Percentiles rank a stretch among this genome's conserved stretches.
Evolutionary conservation across 1,139 yeast genomes (phyloP).

Genomic region (Taphrina pruni): DNA sequence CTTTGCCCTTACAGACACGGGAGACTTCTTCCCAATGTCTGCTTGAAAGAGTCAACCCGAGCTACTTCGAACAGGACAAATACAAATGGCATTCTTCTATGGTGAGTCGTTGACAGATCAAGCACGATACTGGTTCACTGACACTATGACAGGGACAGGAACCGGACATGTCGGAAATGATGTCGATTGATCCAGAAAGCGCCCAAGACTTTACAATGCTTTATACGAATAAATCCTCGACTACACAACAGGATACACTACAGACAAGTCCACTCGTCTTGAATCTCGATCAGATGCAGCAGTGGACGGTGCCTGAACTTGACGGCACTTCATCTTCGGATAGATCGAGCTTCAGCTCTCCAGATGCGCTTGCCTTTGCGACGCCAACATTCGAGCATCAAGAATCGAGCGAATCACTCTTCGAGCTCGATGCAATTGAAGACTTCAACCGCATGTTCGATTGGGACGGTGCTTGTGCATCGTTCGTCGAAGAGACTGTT

Average conservation of each 20-base stretch:
- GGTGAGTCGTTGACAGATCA: not conserved
- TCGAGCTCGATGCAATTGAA: constrained; percentile 27
- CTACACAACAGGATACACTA: not conserved
- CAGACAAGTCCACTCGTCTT: not conserved
- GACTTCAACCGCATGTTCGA: constrained; percentile 34
- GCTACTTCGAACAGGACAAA: constrained; percentile 29
- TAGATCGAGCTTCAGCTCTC: constrained; percentile 28
- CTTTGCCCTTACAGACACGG: constrained; percentile 3
- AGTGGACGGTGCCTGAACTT: constrained; percentile 20
- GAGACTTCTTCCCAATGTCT: constrained; percentile 22
- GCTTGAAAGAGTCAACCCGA: constrained; percentile 39
- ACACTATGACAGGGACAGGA: constrained; percentile 20
- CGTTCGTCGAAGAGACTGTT: constrained; percentile 2
- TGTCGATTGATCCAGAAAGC: constrained; percentile 42
- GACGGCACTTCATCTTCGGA: constrained; percentile 14
- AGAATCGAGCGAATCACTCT: constrained; percentile 3
- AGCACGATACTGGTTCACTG: not conserved
- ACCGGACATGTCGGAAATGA: constrained; percentile 38
- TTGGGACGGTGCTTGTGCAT: constrained; percentile 37
- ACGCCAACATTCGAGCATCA: constrained; percentile 9
- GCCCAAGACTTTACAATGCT: constrained; percentile 35
- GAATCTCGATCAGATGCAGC: constrained; percentile 3
- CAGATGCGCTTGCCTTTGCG: constrained; percentile 21
- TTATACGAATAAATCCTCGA: not conserved
- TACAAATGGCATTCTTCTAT: constrained; percentile 39